Percentiles rank a stretch among this genome's conserved stretches.
phyloP scores from a whole-genome alignment of 2,329 filamentous ascomycete genomes.

The Curvularia verruculosa region DNA sequence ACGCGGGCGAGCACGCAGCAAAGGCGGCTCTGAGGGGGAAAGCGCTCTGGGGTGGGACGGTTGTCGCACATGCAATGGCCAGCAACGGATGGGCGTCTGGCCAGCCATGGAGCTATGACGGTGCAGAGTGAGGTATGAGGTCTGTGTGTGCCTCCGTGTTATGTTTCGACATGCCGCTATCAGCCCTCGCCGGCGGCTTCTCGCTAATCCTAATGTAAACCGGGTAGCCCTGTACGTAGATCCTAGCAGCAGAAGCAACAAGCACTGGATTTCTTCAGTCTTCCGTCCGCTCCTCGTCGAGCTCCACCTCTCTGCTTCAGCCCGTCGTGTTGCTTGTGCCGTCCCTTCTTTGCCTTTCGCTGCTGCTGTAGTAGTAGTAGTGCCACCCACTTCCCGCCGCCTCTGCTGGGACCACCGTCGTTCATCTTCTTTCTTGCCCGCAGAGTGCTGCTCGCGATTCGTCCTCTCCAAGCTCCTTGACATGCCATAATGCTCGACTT shows the following conservation, averaged over 20 bases:
- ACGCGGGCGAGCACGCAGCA: background rate
- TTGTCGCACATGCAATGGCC: slow-evolving; percentile 3
- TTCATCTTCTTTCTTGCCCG: slow-evolving; percentile 26
- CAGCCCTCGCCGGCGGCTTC: slow-evolving; percentile 42
- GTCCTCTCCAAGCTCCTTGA: slow-evolving; percentile 35
- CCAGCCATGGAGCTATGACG: slow-evolving; percentile 27
- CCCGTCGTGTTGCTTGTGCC: slow-evolving; percentile 35
- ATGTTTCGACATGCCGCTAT: slow-evolving; percentile 42
- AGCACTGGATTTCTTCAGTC: slow-evolving; percentile 43
- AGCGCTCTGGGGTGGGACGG: no score
- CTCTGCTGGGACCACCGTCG: slow-evolving; percentile 29
- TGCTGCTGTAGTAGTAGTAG: no score
- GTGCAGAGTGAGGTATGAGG: slow-evolving; percentile 33
- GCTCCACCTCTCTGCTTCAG: slow-evolving; percentile 39
- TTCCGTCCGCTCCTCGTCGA: slow-evolving; percentile 38
- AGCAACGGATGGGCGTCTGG: background rate
- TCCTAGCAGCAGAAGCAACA: slow-evolving; percentile 41
- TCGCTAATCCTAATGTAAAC: slow-evolving; percentile 39
- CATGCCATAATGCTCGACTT: slow-evolving; percentile 51
- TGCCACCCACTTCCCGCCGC: slow-evolving; percentile 25
- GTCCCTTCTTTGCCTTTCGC: slow-evolving; percentile 24
- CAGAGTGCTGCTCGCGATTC: slow-evolving; percentile 31
- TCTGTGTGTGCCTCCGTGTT: slow-evolving; percentile 40
- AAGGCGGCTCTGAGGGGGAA: slow-evolving; percentile 2
- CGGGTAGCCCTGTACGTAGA: slow-evolving; percentile 41